Base-by-base conservation (phyloP, 2,329 filamentous ascomycete species). In the Fusarium oxysporum region DNA sequence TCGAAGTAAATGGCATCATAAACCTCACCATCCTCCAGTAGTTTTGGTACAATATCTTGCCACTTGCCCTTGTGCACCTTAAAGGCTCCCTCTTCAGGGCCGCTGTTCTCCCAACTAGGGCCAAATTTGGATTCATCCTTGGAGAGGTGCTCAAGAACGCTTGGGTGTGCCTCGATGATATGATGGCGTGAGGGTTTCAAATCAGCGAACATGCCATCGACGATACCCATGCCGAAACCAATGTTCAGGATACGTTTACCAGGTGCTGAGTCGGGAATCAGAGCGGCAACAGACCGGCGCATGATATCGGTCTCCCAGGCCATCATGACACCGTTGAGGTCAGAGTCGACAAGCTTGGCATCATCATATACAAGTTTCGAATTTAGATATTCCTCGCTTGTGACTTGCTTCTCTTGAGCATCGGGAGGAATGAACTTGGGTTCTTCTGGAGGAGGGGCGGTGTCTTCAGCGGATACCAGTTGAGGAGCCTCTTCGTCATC, bases 1-100 rank as follows among this genome's bases (percentile, higher is more conserved):
- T 99, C 96, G 79, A 98, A 98, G 85, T 98, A 99, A 75, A 99
- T 94, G 33, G 92, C 93, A 79, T 97, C 93, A 78, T 96, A 95
- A 17, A 90, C 84, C 77, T 92, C 88, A 14, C 92, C 92, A 44
- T 90, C 83, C 66, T 90, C 88, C 2, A 96, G 83, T 12, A 97
- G 85, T 56, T 85, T 84, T 0, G 92, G 92, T 21, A 95, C 85
- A 0, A 96, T 83, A 66, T 96, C 93, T 81, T 97, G 95, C 95
- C 95, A 97, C 73, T 86, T 87, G 6, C 94, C 81, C 25, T 74
- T 78, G 79, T 94, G 90, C 30, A 97, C 88, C 76, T 92, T 90
- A 82, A 90, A 92, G 76, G 93, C 93, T 14, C 92, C 93, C 32
- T 89, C 87, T 44, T 87, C 86, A 17, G 91, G 86, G 44, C 83